Evolutionary conservation across 2,329 filamentous ascomycete genomes (phyloP).

Genomic region (Aspergillus japonicus): DNA sequence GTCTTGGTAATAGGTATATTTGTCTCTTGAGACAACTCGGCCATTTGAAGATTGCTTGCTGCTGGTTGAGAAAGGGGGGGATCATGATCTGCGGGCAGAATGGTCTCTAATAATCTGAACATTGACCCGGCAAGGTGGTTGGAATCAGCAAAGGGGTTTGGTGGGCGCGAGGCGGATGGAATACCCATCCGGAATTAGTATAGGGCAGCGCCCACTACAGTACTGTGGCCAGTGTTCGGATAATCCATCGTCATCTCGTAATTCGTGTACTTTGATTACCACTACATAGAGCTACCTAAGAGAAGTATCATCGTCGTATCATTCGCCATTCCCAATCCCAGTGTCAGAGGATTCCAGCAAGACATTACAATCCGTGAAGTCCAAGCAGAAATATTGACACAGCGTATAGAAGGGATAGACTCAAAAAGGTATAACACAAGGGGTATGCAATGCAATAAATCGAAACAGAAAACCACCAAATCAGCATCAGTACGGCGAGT

Average conservation of each 20-base stretch:
- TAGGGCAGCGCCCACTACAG: not conserved
- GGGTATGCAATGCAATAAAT: constrained; percentile 29
- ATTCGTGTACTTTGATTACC: constrained; percentile 15
- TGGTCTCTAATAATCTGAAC: not conserved
- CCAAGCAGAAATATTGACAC: not conserved
- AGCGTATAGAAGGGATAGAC: constrained; percentile 1
- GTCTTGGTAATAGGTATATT: not conserved
- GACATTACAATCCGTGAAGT: constrained; percentile 5
- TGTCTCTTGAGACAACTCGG: not conserved
- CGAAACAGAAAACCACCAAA: constrained; percentile 10
- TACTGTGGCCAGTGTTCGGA: not conserved
- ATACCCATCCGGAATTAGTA: not conserved
- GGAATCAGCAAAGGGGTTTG: not conserved
- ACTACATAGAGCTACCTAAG: constrained; percentile 8
- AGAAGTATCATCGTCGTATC: not conserved
- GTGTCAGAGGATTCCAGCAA: not conserved
- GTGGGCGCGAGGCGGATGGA: not conserved
- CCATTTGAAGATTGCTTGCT: not conserved
- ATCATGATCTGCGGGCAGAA: not conserved
- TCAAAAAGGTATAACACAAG: constrained; percentile 20
- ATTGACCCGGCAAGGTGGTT: not conserved
- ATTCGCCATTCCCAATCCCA: not conserved
- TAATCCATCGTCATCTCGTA: constrained; percentile 1
- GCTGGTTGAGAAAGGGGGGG: not conserved
- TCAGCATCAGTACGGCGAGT: constrained; percentile 58